Evolutionary conservation across 2,329 filamentous ascomycete genomes (phyloP).

Genomic region (Diaporthe nobilis): DNA sequence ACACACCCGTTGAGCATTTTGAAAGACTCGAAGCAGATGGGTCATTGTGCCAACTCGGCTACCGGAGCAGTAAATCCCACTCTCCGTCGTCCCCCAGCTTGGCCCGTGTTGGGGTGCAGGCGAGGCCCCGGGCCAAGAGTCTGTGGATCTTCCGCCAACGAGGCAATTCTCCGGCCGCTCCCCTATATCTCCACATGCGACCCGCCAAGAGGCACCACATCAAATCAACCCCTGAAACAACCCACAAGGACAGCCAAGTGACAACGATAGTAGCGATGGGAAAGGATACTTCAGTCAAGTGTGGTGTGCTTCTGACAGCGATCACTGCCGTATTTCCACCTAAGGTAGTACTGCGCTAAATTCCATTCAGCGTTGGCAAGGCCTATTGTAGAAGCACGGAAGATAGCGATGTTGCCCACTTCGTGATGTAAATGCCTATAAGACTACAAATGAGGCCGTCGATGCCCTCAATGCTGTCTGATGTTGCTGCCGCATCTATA

Average conservation of each 20-base stretch:
- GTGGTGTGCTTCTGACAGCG: slow-evolving; percentile 3
- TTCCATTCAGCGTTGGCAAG: not conserved
- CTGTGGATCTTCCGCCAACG: slow-evolving; percentile 26
- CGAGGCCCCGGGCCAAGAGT: slow-evolving; percentile 1
- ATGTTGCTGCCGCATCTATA: not conserved
- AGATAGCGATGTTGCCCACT: not conserved
- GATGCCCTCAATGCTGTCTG: not conserved
- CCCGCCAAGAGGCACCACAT: slow-evolving; percentile 16
- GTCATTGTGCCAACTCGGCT: not conserved
- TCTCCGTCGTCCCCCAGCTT: not conserved
- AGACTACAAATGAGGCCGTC: not conserved
- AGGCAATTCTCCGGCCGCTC: slow-evolving; percentile 5
- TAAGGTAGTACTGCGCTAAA: not conserved
- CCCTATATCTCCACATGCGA: slow-evolving; percentile 7
- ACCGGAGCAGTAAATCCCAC: not conserved
- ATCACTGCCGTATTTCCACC: slow-evolving; percentile 9
- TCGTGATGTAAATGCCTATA: not conserved
- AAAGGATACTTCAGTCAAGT: not conserved
- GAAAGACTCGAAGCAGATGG: not conserved
- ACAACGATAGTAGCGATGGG: not conserved
- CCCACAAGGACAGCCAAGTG: not conserved
- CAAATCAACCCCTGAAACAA: slow-evolving; percentile 11
- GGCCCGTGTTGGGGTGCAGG: not conserved
- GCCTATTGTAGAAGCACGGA: slow-evolving; percentile 24
- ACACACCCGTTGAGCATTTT: not conserved